A percentile compares a stretch with the other conserved stretches of the same genome.
phyloP scores from a whole-genome alignment of 1,139 yeast species.

The Pneumocystis carinii region DNA sequence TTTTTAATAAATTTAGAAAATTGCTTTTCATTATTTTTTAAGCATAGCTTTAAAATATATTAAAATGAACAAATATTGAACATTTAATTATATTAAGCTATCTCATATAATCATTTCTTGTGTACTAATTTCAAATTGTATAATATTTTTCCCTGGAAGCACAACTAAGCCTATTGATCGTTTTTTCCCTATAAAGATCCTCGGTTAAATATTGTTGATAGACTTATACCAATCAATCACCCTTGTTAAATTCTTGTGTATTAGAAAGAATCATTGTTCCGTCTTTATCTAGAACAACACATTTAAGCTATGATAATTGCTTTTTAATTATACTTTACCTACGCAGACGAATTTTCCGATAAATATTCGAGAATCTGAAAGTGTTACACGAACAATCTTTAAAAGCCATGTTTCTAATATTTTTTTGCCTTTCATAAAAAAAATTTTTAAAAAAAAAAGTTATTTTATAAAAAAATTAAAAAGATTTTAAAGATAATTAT shows the following conservation, averaged over 20 bases:
- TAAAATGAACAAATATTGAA: not conserved
- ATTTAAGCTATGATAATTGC: not conserved
- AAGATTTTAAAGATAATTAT: not conserved
- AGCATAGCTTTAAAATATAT: not conserved
- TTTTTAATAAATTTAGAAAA: no score
- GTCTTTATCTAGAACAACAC: not conserved
- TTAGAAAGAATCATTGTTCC: not conserved
- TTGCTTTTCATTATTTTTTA: no score
- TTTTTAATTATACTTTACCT: not conserved
- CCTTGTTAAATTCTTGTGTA: not conserved
- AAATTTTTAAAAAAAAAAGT: not conserved
- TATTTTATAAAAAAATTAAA: not conserved
- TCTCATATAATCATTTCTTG: not conserved
- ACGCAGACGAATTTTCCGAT: not conserved
- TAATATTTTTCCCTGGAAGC: not conserved
- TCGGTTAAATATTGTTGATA: not conserved
- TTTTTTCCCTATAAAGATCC: not conserved
- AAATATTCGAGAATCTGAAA: not conserved
- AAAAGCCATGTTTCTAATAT: not conserved
- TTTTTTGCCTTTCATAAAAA: not conserved
- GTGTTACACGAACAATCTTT: not conserved
- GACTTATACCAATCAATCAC: not conserved
- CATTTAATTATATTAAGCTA: not conserved
- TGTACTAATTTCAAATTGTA: not conserved
- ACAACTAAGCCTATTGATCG: not conserved